These are phyloP conservation scores for Solanum piurae DNA, from an alignment of 257 asterid genomes.

Conservation along the genomic window DNA sequence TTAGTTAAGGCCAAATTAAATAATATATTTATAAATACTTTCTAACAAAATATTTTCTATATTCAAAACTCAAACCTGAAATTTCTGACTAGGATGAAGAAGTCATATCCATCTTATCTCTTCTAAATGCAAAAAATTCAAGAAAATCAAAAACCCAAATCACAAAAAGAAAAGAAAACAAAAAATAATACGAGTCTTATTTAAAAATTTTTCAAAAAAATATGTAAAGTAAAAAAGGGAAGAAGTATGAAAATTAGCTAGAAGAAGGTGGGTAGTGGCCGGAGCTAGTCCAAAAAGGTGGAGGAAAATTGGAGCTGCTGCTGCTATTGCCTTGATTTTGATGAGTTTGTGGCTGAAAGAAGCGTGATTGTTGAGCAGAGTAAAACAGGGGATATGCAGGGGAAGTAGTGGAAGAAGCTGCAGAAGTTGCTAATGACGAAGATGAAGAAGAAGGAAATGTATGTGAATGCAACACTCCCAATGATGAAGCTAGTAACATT, in stretches of 20 bases:
- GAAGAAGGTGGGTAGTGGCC: slow-evolving; percentile 44
- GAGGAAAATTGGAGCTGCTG: slow-evolving; percentile 14
- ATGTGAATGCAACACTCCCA: slow-evolving; percentile 34
- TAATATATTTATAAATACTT: too few species aligned
- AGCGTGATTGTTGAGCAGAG: slow-evolving; percentile 34
- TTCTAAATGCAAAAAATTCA: slow-evolving; percentile 7
- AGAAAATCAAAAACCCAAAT: background rate
- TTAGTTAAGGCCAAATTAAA: too few species aligned
- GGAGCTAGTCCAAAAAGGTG: slow-evolving; percentile 45
- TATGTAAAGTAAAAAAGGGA: background rate
- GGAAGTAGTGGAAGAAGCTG: slow-evolving; percentile 5
- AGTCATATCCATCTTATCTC: background rate
- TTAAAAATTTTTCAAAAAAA: background rate
- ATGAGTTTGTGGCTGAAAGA: slow-evolving; percentile 25
- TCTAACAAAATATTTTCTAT: background rate
- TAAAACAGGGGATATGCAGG: slow-evolving; percentile 37
- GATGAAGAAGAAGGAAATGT: slow-evolving; percentile 15
- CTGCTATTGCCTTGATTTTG: slow-evolving; percentile 14
- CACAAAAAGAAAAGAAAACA: background rate
- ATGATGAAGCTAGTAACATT: slow-evolving; percentile 40
- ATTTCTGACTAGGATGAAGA: background rate
- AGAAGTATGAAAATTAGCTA: slow-evolving; percentile 19
- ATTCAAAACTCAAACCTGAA: background rate
- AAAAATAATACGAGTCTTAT: background rate
- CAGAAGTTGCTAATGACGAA: background rate